These are phyloP conservation scores for Malassezia cuniculi DNA, from an alignment of 1,284 basidiomycete species.

Conservation along the genomic window DNA sequence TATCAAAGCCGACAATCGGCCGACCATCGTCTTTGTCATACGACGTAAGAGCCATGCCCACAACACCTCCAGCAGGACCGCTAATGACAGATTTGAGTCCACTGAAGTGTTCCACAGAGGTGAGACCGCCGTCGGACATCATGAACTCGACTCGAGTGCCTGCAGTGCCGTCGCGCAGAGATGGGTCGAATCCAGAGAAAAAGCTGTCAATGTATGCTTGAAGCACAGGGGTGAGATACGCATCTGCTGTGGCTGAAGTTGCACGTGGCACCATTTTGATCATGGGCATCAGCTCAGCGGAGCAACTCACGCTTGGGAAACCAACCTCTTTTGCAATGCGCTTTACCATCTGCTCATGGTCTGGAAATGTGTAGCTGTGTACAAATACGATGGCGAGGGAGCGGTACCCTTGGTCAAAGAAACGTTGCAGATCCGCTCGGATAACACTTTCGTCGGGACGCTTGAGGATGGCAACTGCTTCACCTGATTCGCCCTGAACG, in stretches of 20 bases:
- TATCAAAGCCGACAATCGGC: conserved; percentile 54
- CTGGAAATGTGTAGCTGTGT: conserved; percentile 82
- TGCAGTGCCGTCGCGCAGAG: conserved; percentile 50
- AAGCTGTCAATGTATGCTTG: conserved; percentile 79
- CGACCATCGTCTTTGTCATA: conserved; percentile 58
- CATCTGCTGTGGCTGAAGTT: conserved; percentile 82
- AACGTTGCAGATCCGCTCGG: conserved; percentile 53
- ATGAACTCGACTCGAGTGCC: conserved; percentile 43
- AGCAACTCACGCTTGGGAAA: conserved; percentile 76
- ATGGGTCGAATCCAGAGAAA: conserved; percentile 71
- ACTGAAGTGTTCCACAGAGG: conserved; percentile 70
- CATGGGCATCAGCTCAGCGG: conserved; percentile 77
- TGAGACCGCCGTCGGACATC: conserved; percentile 56
- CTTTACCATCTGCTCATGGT: conserved; percentile 64
- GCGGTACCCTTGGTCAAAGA: conserved; percentile 65
- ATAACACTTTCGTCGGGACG: conserved; percentile 49
- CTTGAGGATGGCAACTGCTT: conserved; percentile 74
- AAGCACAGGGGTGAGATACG: conserved; percentile 85
- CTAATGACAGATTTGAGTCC: conserved; percentile 77
- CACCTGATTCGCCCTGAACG: conserved; percentile 71
- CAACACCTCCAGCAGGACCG: conserved; percentile 76
- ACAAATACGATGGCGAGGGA: conserved; percentile 73
- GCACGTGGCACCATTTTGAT: conserved; percentile 81
- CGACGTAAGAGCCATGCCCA: conserved; percentile 70
- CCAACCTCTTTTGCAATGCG: conserved; percentile 63